Evolutionary conservation across 768 basidiomycete genomes (phyloP).

Genomic region (Mycena alexandri): DNA sequence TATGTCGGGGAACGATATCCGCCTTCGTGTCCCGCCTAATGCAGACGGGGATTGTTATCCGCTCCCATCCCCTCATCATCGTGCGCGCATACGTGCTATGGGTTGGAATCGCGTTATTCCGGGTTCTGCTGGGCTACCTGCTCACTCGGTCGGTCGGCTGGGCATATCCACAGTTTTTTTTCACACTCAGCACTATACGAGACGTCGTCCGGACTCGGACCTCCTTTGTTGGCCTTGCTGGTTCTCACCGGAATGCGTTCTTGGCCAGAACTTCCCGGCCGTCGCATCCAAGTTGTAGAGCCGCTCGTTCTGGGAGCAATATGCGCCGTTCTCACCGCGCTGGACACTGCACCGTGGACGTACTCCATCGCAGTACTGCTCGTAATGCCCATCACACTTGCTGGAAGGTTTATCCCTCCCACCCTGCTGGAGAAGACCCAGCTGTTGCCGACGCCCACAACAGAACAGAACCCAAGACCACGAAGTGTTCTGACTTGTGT

Average conservation of each 20-base stretch:
- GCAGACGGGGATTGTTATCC: conserved; percentile 41
- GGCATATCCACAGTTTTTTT: conserved; percentile 53
- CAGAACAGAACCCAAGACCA: conserved; percentile 14
- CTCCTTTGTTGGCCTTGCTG: conserved; percentile 42
- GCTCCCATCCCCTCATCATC: conserved; percentile 35
- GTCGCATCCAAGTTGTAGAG: conserved; percentile 26
- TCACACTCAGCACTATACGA: conserved; percentile 57
- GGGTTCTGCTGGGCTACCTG: conserved; percentile 43
- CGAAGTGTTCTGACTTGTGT: conserved; percentile 35
- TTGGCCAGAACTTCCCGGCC: conserved; percentile 23
- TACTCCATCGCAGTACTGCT: conserved; percentile 47
- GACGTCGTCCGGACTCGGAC: conserved; percentile 52
- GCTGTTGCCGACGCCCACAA: background rate
- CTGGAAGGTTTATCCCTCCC: conserved; percentile 26
- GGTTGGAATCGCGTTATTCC: conserved; percentile 42
- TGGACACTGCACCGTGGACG: conserved; percentile 57
- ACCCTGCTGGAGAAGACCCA: conserved; percentile 30
- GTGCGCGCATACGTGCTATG: conserved; percentile 44
- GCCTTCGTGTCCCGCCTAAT: conserved; percentile 44
- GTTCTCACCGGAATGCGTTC: conserved; percentile 34
- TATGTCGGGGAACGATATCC: conserved; percentile 42
- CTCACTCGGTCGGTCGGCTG: conserved; percentile 49
- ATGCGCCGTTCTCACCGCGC: conserved; percentile 38
- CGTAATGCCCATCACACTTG: conserved; percentile 40
- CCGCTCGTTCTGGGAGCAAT: conserved; percentile 28